Conservation (phyloP, 208 protist species). For the Trypanosoma boissoni region DNA sequence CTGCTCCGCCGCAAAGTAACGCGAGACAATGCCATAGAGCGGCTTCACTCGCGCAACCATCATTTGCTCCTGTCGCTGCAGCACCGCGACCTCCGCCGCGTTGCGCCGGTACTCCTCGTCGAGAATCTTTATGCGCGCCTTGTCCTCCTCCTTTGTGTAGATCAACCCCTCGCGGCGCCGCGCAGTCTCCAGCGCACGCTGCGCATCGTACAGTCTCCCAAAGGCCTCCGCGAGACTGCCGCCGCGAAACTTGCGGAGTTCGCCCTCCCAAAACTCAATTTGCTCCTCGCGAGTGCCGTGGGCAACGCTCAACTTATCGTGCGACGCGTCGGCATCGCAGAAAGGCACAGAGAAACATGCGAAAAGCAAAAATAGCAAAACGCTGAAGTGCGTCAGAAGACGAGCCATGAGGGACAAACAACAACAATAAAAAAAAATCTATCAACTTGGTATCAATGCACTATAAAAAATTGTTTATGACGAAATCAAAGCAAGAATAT, state of each 20-base stretch:
- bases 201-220: constrained; percentile 34
- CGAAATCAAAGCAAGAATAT: background rate
- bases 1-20: constrained; percentile 80
- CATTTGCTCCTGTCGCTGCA: constrained; percentile 57
- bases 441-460: too few species aligned
- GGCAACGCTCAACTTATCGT: constrained; percentile 27
- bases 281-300: constrained; percentile 51
- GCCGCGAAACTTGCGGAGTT: constrained; percentile 37
- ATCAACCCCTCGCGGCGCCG: constrained; percentile 60
- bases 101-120: constrained; percentile 61
- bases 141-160: constrained; percentile 53
- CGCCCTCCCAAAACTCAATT: constrained; percentile 60
- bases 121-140: constrained; percentile 66
- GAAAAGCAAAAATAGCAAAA: constrained; percentile 12
- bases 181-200: constrained; percentile 44
- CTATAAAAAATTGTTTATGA: too few species aligned
- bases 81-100: constrained; percentile 39
- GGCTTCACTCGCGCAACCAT: constrained; percentile 83
- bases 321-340: constrained; percentile 1
- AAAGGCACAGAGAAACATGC: constrained; percentile 4
- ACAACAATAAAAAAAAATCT: too few species aligned
- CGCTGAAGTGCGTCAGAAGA: too few species aligned
- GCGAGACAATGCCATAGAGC: constrained; percentile 78
- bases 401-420: too few species aligned
- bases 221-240: constrained; percentile 37